A percentile compares a stretch with the other conserved stretches of the same genome.
phyloP scores from a whole-genome alignment of 2,329 filamentous ascomycete genomes.

The Triangularia verruculosa region DNA sequence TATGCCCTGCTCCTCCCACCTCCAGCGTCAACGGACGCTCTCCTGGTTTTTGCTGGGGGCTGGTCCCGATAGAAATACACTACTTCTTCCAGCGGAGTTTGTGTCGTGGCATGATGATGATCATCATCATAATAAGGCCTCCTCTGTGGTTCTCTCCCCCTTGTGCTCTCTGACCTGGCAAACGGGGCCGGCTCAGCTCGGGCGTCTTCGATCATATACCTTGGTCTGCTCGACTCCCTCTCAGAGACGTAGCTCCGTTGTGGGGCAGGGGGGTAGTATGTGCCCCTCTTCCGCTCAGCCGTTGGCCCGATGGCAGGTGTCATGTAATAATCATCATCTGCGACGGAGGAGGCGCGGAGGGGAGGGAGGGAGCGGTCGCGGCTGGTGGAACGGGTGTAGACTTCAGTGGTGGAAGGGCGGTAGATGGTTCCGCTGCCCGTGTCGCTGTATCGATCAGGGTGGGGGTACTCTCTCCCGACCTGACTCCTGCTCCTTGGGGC shows the following conservation, averaged over 20 bases:
- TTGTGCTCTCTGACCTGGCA: not conserved
- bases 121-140: constrained; percentile 3
- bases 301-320: constrained; percentile 5
- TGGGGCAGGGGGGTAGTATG: not conserved
- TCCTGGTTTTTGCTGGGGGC: constrained; percentile 1
- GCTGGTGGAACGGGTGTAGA: not conserved
- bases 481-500: not conserved
- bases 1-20: constrained; percentile 7
- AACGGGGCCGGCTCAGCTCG: not conserved
- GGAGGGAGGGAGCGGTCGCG: not conserved
- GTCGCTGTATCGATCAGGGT: not conserved
- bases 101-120: not conserved
- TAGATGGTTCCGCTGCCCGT: no score
- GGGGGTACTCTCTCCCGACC: not conserved
- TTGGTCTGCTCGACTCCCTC: not conserved
- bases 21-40: constrained; percentile 14
- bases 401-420: no score
- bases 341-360: not conserved
- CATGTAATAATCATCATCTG: constrained; percentile 1
- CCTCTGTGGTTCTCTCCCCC: not conserved
- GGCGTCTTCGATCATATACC: constrained; percentile 1
- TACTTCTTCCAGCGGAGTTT: not conserved
- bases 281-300: not conserved
- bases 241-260: not conserved
- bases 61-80: constrained; percentile 16